Conservation (phyloP, 1,139 yeast genomes). For the Saccharomycopsis phalli region DNA sequence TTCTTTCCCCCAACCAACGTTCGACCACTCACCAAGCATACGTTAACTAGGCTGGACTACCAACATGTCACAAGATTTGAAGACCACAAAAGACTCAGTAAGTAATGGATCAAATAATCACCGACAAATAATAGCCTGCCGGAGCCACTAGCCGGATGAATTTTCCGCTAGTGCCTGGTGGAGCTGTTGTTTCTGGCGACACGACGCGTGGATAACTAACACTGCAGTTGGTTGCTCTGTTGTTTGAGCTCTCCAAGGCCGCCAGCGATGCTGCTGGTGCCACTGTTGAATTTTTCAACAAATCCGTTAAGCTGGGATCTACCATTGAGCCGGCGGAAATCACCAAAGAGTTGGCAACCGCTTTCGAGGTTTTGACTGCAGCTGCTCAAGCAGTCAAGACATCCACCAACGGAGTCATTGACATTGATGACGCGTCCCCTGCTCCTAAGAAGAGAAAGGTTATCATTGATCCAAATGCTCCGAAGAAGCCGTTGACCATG, state of each 20-base stretch:
- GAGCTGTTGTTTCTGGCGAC: constrained; percentile 7
- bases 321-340: constrained; percentile 15
- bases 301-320: constrained; percentile 23
- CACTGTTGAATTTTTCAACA: constrained; percentile 63
- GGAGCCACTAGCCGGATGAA: too few species aligned
- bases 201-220: constrained; percentile 3
- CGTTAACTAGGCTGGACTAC: neutral
- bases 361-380: constrained; percentile 27
- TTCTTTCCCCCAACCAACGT: neutral
- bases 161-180: neutral
- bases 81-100: constrained; percentile 32
- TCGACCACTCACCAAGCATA: neutral
- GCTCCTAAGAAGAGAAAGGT: constrained; percentile 38
- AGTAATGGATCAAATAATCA: constrained; percentile 23
- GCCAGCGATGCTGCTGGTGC: constrained; percentile 76
- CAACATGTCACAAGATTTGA: constrained; percentile 27
- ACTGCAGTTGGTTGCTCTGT: constrained; percentile 51
- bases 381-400: constrained; percentile 25
- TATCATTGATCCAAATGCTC: constrained; percentile 45
- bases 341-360: constrained; percentile 26
- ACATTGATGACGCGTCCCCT: constrained; percentile 14
- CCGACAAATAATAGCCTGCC: too few species aligned
- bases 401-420: constrained; percentile 23
- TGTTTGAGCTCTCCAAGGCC: constrained; percentile 71
- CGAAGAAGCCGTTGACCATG: constrained; percentile 64